Evolutionary conservation across 805 yeast genomes (phyloP).

Genomic region (Candida xyloterini): DNA sequence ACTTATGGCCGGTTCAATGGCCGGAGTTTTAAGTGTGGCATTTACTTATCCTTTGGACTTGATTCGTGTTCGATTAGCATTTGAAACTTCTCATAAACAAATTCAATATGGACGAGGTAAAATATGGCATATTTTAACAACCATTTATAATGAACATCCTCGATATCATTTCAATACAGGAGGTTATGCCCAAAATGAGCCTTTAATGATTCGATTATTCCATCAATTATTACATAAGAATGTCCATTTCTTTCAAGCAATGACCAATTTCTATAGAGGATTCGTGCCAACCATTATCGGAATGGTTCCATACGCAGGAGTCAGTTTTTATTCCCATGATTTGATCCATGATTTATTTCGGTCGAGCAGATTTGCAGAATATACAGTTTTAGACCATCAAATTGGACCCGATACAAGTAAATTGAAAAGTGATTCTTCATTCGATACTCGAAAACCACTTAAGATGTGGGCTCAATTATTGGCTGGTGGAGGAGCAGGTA

Average conservation of each 20-base stretch:
- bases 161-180: conserved; percentile 29
- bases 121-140: conserved; percentile 28
- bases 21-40: conserved; percentile 84
- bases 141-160: conserved; percentile 35
- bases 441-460: conserved; percentile 60
- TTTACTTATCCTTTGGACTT: conserved; percentile 91
- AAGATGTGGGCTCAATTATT: conserved; percentile 86
- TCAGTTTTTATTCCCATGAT: conserved; percentile 93
- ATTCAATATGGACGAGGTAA: conserved; percentile 31
- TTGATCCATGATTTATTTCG: conserved; percentile 82
- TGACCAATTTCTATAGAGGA: conserved; percentile 85
- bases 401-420: conserved; percentile 12
- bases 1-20: conserved; percentile 81
- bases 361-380: conserved; percentile 49
- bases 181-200: conserved; percentile 30
- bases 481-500: conserved; percentile 96
- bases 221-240: conserved; percentile 31
- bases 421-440: conserved; percentile 34
- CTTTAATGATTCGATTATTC: conserved; percentile 26
- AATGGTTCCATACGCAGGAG: conserved; percentile 98
- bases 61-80: conserved; percentile 87
- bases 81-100: conserved; percentile 54
- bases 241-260: conserved; percentile 35
- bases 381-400: conserved; percentile 41
- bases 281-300: conserved; percentile 92